Percentiles rank a stretch among this genome's conserved stretches.
phyloP scores from a whole-genome alignment of 495 filamentous ascomycete species.

The Daldinia vernicosa region DNA sequence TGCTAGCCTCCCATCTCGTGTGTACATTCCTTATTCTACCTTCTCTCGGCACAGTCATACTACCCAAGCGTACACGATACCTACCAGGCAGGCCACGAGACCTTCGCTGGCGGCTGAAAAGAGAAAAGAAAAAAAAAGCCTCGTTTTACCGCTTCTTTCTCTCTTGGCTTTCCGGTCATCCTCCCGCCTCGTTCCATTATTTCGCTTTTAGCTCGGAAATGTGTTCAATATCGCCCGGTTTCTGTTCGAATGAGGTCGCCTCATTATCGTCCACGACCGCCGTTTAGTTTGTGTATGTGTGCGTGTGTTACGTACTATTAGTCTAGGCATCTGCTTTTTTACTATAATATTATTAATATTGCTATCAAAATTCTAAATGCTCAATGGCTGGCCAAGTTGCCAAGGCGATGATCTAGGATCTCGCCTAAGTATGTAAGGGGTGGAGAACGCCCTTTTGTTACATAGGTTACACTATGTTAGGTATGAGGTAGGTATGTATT shows the following conservation, averaged over 20 bases:
- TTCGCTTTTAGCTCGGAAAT: conserved; percentile 37
- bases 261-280: conserved; percentile 20
- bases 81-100: conserved; percentile 22
- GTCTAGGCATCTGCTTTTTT: conserved; percentile 20
- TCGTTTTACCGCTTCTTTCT: not conserved
- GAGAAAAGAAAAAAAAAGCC: not conserved
- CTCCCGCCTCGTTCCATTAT: conserved; percentile 13
- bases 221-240: conserved; percentile 12
- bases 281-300: not conserved
- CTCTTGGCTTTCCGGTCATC: conserved; percentile 17
- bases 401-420: conserved; percentile 26
- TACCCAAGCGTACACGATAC: not conserved
- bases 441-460: not conserved
- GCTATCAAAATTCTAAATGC: not conserved
- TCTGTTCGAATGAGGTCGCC: conserved; percentile 10
- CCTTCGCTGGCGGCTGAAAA: not conserved
- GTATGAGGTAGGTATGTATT: not conserved
- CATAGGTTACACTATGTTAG: too few relatives aligned
- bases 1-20: conserved; percentile 19
- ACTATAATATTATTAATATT: not conserved
- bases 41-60: not conserved
- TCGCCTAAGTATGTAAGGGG: conserved; percentile 11
- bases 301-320: conserved; percentile 19
- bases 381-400: conserved; percentile 11
- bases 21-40: conserved; percentile 30